Evolutionary conservation across 1,139 yeast genomes (phyloP).

Genomic region (Kodamaea derodonti): DNA sequence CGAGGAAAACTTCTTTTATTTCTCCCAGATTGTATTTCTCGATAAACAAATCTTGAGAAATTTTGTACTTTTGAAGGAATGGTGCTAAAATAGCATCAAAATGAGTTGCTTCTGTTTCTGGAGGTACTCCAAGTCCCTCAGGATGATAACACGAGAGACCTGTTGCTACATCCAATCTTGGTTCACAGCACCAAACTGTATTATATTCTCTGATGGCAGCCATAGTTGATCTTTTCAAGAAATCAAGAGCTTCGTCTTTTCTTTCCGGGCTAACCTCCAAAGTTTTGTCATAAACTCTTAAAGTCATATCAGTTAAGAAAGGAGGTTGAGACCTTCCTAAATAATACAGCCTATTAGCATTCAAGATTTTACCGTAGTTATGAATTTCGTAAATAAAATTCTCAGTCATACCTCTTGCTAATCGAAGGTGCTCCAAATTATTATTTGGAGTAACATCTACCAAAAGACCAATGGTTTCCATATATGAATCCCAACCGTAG

Average conservation of each 20-base stretch:
- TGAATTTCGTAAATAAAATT: conserved; percentile 88
- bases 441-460: conserved; percentile 58
- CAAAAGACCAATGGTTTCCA: conserved; percentile 82
- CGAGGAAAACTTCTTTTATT: conserved; percentile 72
- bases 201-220: conserved; percentile 89
- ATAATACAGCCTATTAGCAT: conserved; percentile 92
- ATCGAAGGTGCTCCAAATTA: conserved; percentile 30
- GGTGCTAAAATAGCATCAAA: conserved; percentile 71
- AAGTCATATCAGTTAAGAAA: conserved; percentile 91
- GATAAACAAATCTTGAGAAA: conserved; percentile 68
- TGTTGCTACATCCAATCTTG: conserved; percentile 70
- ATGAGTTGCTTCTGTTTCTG: conserved; percentile 93
- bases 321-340: conserved; percentile 96
- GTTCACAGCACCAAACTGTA: conserved; percentile 72
- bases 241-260: conserved; percentile 43
- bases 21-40: conserved; percentile 63
- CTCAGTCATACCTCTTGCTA: conserved; percentile 90
- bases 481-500: conserved; percentile 98
- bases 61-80: conserved; percentile 59
- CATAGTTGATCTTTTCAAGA: conserved; percentile 57
- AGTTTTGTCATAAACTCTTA: conserved; percentile 63
- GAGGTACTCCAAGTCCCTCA: conserved; percentile 87
- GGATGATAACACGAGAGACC: conserved; percentile 92
- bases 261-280: conserved; percentile 37
- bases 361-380: conserved; percentile 87